These are phyloP conservation scores for Sporothrix mexicana DNA, from an alignment of 2,329 filamentous ascomycete species.

Conservation along the genomic window DNA sequence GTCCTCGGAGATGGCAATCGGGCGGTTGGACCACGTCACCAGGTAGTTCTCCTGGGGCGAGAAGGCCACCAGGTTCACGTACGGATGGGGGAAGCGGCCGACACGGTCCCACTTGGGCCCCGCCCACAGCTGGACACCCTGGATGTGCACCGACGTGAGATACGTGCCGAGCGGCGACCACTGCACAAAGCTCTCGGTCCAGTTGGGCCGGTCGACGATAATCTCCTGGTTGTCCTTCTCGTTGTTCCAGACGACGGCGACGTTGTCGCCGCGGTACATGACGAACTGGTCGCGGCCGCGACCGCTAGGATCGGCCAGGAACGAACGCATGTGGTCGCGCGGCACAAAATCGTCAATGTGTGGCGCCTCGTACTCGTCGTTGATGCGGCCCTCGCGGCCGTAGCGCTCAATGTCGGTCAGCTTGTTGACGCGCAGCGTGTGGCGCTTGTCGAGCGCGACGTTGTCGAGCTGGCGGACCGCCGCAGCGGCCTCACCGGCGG, in stretches of 20 bases:
- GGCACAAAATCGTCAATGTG: slow-evolving; percentile 83
- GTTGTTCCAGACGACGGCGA: slow-evolving; percentile 98
- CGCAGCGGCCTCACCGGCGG: slow-evolving; percentile 84
- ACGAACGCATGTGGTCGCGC: slow-evolving; percentile 93
- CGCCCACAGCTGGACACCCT: slow-evolving; percentile 97
- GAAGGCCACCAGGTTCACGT: slow-evolving; percentile 94
- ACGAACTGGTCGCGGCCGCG: slow-evolving; percentile 94
- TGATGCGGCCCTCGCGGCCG: slow-evolving; percentile 88
- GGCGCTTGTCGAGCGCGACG: slow-evolving; percentile 92
- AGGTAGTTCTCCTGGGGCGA: slow-evolving; percentile 92
- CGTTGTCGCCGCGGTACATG: slow-evolving; percentile 89
- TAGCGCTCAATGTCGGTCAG: slow-evolving; percentile 97
- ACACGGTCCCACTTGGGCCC: slow-evolving; percentile 87
- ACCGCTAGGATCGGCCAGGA: slow-evolving; percentile 78
- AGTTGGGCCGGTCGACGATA: slow-evolving; percentile 90
- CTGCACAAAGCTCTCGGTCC: slow-evolving; percentile 97
- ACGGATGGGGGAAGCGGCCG: slow-evolving; percentile 92
- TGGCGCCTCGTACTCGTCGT: slow-evolving; percentile 86
- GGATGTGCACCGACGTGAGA: slow-evolving; percentile 90
- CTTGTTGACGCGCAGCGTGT: slow-evolving; percentile 96
- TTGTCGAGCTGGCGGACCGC: slow-evolving; percentile 88
- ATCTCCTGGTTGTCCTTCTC: slow-evolving; percentile 88
- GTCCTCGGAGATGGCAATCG: slow-evolving; percentile 88
- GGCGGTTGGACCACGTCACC: slow-evolving; percentile 94
- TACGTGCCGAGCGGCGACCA: slow-evolving; percentile 97